phyloP scores from a whole-genome alignment of 2,329 filamentous ascomycete genomes.

The Xylariomycetidae sp. region DNA sequence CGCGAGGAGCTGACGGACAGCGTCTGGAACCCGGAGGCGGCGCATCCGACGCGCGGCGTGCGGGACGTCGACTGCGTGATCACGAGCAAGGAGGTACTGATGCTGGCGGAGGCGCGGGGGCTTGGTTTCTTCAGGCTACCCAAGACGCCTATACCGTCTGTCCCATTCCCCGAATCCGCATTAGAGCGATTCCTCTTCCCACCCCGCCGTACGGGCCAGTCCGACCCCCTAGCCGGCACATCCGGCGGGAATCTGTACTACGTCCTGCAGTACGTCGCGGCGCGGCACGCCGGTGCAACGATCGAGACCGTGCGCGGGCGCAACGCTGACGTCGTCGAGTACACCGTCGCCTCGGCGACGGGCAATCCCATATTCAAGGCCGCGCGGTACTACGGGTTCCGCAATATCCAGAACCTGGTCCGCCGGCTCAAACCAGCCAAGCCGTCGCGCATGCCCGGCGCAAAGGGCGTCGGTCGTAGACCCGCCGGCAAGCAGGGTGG shows the following conservation, averaged over 20 bases:
- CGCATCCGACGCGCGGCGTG: slow-evolving; percentile 47
- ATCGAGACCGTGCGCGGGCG: slow-evolving; percentile 70
- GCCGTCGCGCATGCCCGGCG: slow-evolving; percentile 73
- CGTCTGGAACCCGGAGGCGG: slow-evolving; percentile 59
- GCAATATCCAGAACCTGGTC: slow-evolving; percentile 97
- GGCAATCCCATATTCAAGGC: slow-evolving; percentile 64
- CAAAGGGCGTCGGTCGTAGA: slow-evolving; percentile 52
- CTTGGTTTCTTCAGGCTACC: slow-evolving; percentile 71
- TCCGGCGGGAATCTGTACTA: slow-evolving; percentile 88
- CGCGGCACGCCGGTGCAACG: slow-evolving; percentile 62
- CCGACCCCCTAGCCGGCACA: slow-evolving; percentile 59
- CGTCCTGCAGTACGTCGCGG: slow-evolving; percentile 69
- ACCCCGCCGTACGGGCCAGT: slow-evolving; percentile 31
- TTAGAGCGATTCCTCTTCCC: slow-evolving; percentile 73
- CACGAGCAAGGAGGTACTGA: slow-evolving; percentile 88
- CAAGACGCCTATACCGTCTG: slow-evolving; percentile 44
- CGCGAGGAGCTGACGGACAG: slow-evolving; percentile 83
- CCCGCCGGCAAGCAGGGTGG: slow-evolving; percentile 43
- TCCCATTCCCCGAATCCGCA: slow-evolving; percentile 65
- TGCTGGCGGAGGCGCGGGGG: slow-evolving; percentile 74
- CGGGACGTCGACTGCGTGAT: slow-evolving; percentile 97
- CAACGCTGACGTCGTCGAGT: slow-evolving; percentile 89
- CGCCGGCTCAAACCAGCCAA: slow-evolving; percentile 80
- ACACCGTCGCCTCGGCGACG: slow-evolving; percentile 54
- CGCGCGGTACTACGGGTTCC: slow-evolving; percentile 92